Evolutionary conservation across 176 grass and related monocot species (phyloP).

Genomic region (Hordeum marinum): DNA sequence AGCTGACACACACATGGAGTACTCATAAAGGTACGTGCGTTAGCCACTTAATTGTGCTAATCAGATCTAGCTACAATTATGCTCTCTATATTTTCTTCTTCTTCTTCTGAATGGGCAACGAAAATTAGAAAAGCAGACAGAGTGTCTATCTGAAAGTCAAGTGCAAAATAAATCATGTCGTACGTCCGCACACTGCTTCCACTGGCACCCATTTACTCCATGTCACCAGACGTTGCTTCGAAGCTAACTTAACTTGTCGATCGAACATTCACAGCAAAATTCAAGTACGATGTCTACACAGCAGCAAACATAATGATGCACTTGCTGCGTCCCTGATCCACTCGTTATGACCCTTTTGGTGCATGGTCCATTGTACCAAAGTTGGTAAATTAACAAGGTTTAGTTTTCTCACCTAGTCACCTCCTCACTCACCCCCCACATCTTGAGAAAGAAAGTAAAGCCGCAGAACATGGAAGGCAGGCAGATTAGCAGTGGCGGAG

Average conservation of each 20-base stretch:
- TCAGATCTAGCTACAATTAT: conserved; percentile 1
- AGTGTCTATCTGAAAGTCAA: neutral
- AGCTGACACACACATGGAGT: neutral
- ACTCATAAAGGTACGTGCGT: neutral
- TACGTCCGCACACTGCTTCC: neutral
- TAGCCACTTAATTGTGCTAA: neutral
- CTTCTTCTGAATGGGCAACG: neutral
- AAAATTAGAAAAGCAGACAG: neutral
- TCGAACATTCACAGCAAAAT: neutral
- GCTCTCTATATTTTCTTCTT: neutral
- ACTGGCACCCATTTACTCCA: neutral
- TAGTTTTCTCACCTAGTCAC: neutral
- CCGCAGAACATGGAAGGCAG: neutral
- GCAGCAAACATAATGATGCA: conserved; percentile 4
- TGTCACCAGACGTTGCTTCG: conserved; percentile 16
- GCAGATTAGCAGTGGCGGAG: no score
- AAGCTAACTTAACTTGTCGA: conserved; percentile 12
- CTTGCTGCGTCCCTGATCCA: neutral
- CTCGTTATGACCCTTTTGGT: neutral
- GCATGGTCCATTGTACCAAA: conserved; percentile 5
- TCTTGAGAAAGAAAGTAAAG: conserved; percentile 29
- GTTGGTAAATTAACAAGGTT: neutral
- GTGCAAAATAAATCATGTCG: neutral
- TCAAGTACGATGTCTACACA: conserved; percentile 16
- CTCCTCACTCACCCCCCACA: neutral